Conservation (phyloP, 2,329 filamentous ascomycete genomes). For the Blastomyces percursus region DNA sequence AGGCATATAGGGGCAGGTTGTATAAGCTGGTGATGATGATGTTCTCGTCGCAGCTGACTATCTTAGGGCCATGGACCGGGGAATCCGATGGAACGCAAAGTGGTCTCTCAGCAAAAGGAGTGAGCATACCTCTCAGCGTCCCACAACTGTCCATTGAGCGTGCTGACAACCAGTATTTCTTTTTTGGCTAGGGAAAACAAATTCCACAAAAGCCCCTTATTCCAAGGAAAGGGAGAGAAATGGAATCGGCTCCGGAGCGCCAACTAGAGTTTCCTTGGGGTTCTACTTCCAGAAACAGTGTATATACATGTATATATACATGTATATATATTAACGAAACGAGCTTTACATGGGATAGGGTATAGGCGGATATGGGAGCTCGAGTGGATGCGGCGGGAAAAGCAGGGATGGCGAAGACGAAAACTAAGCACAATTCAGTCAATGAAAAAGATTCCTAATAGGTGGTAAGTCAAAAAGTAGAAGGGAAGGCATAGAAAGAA, state of each 20-base stretch:
- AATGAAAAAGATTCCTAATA: neutral
- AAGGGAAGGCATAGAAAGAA: neutral
- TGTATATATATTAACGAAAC: no score
- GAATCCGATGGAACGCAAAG: constrained; percentile 44
- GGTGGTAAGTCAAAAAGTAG: neutral
- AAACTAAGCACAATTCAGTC: neutral
- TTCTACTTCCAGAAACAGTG: neutral
- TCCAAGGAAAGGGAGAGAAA: neutral
- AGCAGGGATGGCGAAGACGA: neutral
- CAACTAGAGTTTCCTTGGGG: no score
- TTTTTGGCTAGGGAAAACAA: neutral
- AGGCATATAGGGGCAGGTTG: neutral
- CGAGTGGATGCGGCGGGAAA: neutral
- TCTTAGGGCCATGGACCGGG: constrained; percentile 27
- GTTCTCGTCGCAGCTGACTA: neutral
- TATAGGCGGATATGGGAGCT: neutral
- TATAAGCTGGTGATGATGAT: neutral
- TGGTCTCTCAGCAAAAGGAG: constrained; percentile 38
- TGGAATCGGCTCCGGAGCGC: neutral
- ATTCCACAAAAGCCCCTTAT: neutral
- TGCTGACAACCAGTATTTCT: neutral
- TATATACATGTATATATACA: neutral
- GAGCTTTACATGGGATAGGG: neutral
- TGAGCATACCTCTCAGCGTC: constrained; percentile 41
- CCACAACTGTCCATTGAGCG: constrained; percentile 37